These are phyloP conservation scores for Achaetomium macrosporum DNA, from an alignment of 2,329 filamentous ascomycete genomes.

Conservation along the genomic window DNA sequence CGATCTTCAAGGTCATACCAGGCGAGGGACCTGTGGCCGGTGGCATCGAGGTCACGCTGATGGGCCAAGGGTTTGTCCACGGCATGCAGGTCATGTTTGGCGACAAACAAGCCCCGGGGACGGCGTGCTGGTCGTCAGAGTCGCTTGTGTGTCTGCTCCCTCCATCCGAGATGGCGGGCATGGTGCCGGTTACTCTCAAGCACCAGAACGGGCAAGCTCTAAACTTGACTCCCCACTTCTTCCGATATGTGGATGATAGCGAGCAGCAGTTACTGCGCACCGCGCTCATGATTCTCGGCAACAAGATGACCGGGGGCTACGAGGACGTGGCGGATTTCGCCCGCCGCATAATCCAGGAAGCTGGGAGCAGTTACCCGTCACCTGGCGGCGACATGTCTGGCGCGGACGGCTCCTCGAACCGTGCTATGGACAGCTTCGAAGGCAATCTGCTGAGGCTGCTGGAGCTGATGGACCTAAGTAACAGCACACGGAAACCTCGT, in stretches of 20 bases:
- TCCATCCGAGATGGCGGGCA: conserved; percentile 59
- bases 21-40: conserved; percentile 74
- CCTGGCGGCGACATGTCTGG: conserved; percentile 32
- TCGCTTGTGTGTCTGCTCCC: conserved; percentile 76
- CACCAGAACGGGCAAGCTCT: conserved; percentile 34
- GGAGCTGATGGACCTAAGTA: conserved; percentile 73
- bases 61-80: conserved; percentile 73
- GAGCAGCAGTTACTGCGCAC: conserved; percentile 63
- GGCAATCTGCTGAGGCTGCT: conserved; percentile 64
- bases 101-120: conserved; percentile 56
- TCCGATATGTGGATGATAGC: conserved; percentile 70
- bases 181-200: conserved; percentile 66
- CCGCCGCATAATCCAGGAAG: conserved; percentile 47
- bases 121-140: conserved; percentile 73
- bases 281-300: conserved; percentile 57
- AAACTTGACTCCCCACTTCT: conserved; percentile 41
- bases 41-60: conserved; percentile 79
- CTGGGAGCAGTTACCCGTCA: conserved; percentile 31
- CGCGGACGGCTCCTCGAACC: conserved; percentile 30
- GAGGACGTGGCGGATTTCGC: conserved; percentile 58
- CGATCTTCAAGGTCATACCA: conserved; percentile 79
- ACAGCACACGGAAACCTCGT: conserved; percentile 60
- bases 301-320: conserved; percentile 59
- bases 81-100: conserved; percentile 82
- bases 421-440: conserved; percentile 48